These are phyloP conservation scores for Zelopaecilomyces penicillatus DNA, from an alignment of 2,329 filamentous ascomycete genomes.

Conservation along the genomic window DNA sequence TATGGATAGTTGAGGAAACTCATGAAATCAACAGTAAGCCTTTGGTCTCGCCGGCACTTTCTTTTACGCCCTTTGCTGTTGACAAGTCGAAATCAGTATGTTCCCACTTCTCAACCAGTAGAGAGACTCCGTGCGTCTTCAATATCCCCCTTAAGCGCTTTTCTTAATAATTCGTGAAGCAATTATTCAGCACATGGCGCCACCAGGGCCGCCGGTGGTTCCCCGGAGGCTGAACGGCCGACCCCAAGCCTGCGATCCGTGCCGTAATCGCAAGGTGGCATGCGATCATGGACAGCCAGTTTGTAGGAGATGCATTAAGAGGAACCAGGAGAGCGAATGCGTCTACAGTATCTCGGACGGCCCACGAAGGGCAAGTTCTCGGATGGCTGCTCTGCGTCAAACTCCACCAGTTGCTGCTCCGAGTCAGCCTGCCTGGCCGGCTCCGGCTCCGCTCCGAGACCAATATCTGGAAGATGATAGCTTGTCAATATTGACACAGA, in stretches of 20 bases:
- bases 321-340: slow-evolving; percentile 22
- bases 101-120: no score
- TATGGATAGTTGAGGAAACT: no score
- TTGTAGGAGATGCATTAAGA: slow-evolving; percentile 28
- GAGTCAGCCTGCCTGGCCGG: neutral
- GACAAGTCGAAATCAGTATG: no score
- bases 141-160: no score
- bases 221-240: slow-evolving; percentile 19
- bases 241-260: slow-evolving; percentile 22
- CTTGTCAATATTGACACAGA: no score
- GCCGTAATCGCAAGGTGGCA: slow-evolving; percentile 30
- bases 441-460: neutral
- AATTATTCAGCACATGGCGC: neutral
- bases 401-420: neutral
- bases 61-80: no score
- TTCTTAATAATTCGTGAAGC: no score
- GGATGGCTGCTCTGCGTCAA: neutral
- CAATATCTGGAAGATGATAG: no score
- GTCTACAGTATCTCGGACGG: slow-evolving; percentile 18
- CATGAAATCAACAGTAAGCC: no score
- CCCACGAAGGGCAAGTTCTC: neutral
- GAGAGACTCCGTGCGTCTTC: no score
- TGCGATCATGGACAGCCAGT: slow-evolving; percentile 31
- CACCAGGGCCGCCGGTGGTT: neutral
- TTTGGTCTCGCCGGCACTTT: no score